Evolutionary conservation across 164 flowering plant genomes (phyloP).

Genomic region (Dillenia suffruticosa): DNA sequence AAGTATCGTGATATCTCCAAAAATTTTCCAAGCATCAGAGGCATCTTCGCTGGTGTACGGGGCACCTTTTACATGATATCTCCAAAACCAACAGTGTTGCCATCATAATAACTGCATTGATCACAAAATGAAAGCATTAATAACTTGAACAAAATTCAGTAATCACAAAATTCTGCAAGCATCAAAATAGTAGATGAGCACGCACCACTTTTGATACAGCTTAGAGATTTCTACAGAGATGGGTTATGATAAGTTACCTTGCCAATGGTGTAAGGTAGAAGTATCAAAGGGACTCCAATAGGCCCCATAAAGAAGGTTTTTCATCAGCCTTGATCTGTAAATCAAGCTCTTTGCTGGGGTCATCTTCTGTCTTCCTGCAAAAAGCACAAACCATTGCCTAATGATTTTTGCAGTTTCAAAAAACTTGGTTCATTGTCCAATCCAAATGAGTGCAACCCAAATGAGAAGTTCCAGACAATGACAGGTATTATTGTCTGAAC

Average conservation of each 20-base stretch:
- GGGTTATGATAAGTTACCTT: constrained; percentile 45
- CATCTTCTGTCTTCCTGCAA: constrained; percentile 70
- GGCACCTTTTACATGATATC: constrained; percentile 62
- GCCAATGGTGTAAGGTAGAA: constrained; percentile 79
- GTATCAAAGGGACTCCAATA: constrained; percentile 67
- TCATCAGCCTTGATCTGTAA: constrained; percentile 87
- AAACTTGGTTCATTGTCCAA: no score
- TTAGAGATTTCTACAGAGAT: neutral
- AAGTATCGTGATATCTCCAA: no score
- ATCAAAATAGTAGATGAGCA: no score
- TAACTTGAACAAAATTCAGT: no score
- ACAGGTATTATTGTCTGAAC: no score
- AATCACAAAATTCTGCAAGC: no score
- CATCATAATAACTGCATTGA: constrained; percentile 67
- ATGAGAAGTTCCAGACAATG: no score
- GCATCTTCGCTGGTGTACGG: constrained; percentile 97
- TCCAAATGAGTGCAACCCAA: no score
- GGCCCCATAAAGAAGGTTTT: constrained; percentile 85
- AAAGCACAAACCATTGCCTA: neutral
- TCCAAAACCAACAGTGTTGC: constrained; percentile 80
- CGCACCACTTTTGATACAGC: neutral
- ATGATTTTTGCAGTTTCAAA: no score
- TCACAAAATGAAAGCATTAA: neutral
- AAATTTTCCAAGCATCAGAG: no score
- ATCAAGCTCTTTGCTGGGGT: constrained; percentile 87